phyloP scores from a whole-genome alignment of 2,329 filamentous ascomycete genomes.

The Diaporthe citrichinensis region DNA sequence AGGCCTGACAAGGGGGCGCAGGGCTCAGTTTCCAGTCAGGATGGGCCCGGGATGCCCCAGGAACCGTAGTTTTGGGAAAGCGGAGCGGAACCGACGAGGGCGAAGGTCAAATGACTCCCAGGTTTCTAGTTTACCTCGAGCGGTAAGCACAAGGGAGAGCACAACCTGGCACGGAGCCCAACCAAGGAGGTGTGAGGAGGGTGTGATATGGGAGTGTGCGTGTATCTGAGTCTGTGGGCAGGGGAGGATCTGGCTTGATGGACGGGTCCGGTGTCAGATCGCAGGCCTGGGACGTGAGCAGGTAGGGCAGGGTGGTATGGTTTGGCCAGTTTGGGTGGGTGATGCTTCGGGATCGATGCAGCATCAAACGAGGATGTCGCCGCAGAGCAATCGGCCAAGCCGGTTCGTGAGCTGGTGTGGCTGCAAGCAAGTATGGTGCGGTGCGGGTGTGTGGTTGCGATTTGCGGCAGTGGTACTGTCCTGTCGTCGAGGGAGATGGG shows the following conservation, averaged over 20 bases:
- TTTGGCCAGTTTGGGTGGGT: background rate
- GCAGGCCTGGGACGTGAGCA: slow-evolving; percentile 32
- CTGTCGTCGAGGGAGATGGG: background rate
- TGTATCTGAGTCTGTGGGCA: slow-evolving; percentile 16
- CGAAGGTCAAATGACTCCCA: slow-evolving; percentile 29
- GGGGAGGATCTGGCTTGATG: slow-evolving; percentile 35
- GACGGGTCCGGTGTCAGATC: slow-evolving; percentile 39
- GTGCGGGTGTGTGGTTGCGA: background rate
- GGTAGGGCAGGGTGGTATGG: slow-evolving; percentile 13
- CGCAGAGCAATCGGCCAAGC: slow-evolving; percentile 30
- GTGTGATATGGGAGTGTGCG: slow-evolving; percentile 26
- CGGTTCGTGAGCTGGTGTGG: slow-evolving; percentile 16
- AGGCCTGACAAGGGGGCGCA: slow-evolving; percentile 35
- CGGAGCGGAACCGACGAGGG: slow-evolving; percentile 31
- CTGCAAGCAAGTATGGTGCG: slow-evolving; percentile 5
- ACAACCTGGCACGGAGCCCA: slow-evolving; percentile 8
- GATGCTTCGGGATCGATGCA: slow-evolving; percentile 31
- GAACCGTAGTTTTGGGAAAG: slow-evolving; percentile 40
- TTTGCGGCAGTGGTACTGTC: slow-evolving; percentile 17
- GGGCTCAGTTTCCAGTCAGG: slow-evolving; percentile 42
- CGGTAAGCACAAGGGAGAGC: slow-evolving; percentile 28
- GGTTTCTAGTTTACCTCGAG: slow-evolving; percentile 31
- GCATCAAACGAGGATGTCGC: slow-evolving; percentile 26
- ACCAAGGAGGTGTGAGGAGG: slow-evolving; percentile 19
- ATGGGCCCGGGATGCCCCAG: slow-evolving; percentile 39